These are phyloP conservation scores for Chaetomium tenue DNA, from an alignment of 495 filamentous ascomycete species.

Conservation along the genomic window DNA sequence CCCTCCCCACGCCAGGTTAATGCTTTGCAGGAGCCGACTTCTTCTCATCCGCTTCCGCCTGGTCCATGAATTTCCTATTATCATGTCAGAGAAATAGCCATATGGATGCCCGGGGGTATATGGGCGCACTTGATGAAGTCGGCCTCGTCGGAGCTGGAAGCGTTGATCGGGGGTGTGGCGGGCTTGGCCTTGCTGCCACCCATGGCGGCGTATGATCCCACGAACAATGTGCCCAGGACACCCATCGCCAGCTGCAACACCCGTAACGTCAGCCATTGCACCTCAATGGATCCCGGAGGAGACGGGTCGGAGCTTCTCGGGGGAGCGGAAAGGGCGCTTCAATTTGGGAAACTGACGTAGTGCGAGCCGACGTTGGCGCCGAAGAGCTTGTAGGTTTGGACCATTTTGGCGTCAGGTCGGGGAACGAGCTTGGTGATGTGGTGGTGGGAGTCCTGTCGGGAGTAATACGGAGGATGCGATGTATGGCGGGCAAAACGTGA, in stretches of 20 bases:
- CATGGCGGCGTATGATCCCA: conserved; percentile 52
- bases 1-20: conserved; percentile 17
- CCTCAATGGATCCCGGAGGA: conserved; percentile 21
- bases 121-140: conserved; percentile 87
- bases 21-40: conserved; percentile 39
- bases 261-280: conserved; percentile 30
- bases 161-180: conserved; percentile 76
- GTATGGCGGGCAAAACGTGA: conserved; percentile 18
- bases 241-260: conserved; percentile 75
- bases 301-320: conserved; percentile 6
- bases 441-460: conserved; percentile 37
- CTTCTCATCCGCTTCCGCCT: conserved; percentile 68
- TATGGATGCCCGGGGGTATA: not conserved
- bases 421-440: conserved; percentile 41
- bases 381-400: conserved; percentile 76
- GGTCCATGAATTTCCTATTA: conserved; percentile 73
- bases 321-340: not conserved
- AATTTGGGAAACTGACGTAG: conserved; percentile 63
- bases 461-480: conserved; percentile 26
- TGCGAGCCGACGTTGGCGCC: conserved; percentile 93
- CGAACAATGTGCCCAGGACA: conserved; percentile 67
- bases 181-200: conserved; percentile 57
- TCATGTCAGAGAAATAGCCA: conserved; percentile 31
- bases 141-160: conserved; percentile 87
- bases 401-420: conserved; percentile 65